Base-by-base conservation (phyloP, 805 yeast genomes). In the Pichia phayaonensis region DNA sequence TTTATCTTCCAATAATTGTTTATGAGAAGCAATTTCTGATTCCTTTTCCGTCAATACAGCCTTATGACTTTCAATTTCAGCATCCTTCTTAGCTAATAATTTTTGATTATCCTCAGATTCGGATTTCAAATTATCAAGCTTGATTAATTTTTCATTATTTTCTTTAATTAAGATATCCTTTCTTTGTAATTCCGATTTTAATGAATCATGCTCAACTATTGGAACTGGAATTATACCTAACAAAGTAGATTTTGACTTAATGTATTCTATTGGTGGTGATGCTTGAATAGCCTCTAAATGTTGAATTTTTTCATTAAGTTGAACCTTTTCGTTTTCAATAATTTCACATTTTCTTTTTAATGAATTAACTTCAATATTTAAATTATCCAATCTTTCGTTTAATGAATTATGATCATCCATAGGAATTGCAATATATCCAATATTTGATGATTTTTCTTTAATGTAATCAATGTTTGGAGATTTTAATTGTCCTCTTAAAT, bases 181-280 rank as follows among this genome's bases (percentile, higher is more conserved):
- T 26, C 52, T 42, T 22, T 45, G 42, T 21, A 42, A n/a, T 11
- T 50, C 53, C 18, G 39, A 39, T 43, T 48, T 52, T 31, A 49
- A 29, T 2, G 47, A 36, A 11, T 44, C 44, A 41, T 56, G 58
- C 22, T 58, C 60, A 18, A 51, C 42, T 20, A 54, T 42, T 38
- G 63, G 59, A 31, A 61, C 21, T 5, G 60, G 52, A 15, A 57
- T 58, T 22, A 56, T 44, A 4, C 59, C 59, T 36, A 51, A 49
- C 2, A 51, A 42, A 21, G 48, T 42, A 44, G 59, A 48, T 48
- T 61, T 49, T 11, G 56, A 42, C 47, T 51, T 42, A n/a, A 65
- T 42, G 44, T 65, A 66, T 6, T 63, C 70, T 7, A 45, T 40
- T 10, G 65, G 51, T 16, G 69, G 69, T 3, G 60, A 45, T 3